These are phyloP conservation scores for Epichloe aotearoae DNA, from an alignment of 2,329 filamentous ascomycete genomes.

Conservation along the genomic window DNA sequence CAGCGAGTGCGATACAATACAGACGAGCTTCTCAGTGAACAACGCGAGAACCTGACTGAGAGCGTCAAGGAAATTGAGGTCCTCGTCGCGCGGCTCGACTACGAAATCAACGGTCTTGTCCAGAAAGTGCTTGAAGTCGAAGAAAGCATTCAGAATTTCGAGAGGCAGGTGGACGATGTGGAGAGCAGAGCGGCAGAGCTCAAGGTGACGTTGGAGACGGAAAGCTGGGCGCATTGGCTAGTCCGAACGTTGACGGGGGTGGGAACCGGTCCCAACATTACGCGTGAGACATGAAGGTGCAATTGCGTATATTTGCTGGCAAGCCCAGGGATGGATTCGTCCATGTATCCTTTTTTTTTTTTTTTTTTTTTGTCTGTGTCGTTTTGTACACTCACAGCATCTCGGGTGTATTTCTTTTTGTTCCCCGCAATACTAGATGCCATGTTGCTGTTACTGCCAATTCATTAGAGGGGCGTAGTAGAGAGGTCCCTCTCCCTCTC, in stretches of 20 bases:
- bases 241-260: conserved; percentile 48
- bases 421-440: not conserved
- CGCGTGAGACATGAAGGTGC: conserved; percentile 14
- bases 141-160: conserved; percentile 66
- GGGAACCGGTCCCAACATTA: conserved; percentile 45
- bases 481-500: not conserved
- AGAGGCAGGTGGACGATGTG: conserved; percentile 60
- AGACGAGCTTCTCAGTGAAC: conserved; percentile 54
- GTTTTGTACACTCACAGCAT: not conserved
- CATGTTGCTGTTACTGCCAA: not conserved
- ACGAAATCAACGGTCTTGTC: conserved; percentile 72
- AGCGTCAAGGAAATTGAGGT: conserved; percentile 67
- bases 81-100: conserved; percentile 75
- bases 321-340: no score
- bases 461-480: not conserved
- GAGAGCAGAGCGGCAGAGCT: conserved; percentile 52
- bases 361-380: not conserved
- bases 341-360: not conserved
- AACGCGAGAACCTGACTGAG: conserved; percentile 56
- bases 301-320: not conserved
- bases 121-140: conserved; percentile 79
- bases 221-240: conserved; percentile 52
- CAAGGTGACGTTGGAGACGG: conserved; percentile 47
- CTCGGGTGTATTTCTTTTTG: not conserved
- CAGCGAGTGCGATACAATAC: conserved; percentile 53